phyloP scores from a whole-genome alignment of 257 asterid genomes.

The Parsonsia alboflavescens region DNA sequence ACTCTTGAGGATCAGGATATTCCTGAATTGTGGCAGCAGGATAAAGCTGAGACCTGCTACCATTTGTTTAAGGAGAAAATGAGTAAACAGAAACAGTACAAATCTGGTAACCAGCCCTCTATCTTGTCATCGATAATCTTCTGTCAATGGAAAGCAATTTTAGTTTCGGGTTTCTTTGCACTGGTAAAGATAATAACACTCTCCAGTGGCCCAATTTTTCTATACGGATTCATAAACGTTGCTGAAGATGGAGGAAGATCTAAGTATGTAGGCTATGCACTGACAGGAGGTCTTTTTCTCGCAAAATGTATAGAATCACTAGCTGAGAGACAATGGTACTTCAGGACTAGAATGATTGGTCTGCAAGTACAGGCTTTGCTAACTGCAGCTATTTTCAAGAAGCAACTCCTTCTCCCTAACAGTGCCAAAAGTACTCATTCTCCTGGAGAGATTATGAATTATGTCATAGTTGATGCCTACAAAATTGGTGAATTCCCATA shows the following conservation, averaged over 20 bases:
- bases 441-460: slow-evolving; percentile 35
- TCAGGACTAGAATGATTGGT: slow-evolving; percentile 30
- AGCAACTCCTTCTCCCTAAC: slow-evolving; percentile 32
- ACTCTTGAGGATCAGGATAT: slow-evolving; percentile 23
- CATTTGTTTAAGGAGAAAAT: slow-evolving; percentile 22
- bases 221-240: slow-evolving; percentile 31
- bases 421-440: slow-evolving; percentile 25
- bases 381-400: slow-evolving; percentile 29
- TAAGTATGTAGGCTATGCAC: slow-evolving; percentile 25
- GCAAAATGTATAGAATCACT: slow-evolving; percentile 34
- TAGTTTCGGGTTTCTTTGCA: slow-evolving; percentile 33
- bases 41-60: slow-evolving; percentile 26
- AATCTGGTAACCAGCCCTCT: background rate
- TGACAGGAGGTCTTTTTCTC: slow-evolving; percentile 22
- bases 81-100: background rate
- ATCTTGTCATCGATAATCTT: slow-evolving; percentile 17
- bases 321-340: slow-evolving; percentile 38
- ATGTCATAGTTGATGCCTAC: slow-evolving; percentile 34
- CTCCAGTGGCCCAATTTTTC: slow-evolving; percentile 32
- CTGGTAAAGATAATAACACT: slow-evolving; percentile 23
- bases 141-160: slow-evolving; percentile 26
- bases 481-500: slow-evolving; percentile 33
- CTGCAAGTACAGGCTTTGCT: slow-evolving; percentile 27
- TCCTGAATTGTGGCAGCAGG: slow-evolving; percentile 26
- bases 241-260: slow-evolving; percentile 25